Conservation (phyloP, 345 rosid genomes). For the Eucalyptus tenuipes region DNA sequence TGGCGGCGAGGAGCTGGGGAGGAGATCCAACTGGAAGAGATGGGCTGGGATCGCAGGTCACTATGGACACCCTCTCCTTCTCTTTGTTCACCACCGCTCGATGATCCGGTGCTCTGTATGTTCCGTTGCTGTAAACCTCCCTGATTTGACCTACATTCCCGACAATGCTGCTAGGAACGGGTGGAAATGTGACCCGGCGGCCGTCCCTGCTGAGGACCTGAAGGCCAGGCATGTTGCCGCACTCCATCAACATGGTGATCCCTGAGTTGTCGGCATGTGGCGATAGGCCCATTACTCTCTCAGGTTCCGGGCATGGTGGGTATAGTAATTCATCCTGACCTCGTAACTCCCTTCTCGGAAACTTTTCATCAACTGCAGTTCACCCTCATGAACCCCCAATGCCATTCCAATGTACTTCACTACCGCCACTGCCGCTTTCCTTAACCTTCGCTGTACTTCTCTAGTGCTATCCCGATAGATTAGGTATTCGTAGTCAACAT, state of each 20-base stretch:
- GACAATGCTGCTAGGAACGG: background rate
- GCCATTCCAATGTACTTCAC: conserved; percentile 1
- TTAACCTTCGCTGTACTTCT: conserved; percentile 2
- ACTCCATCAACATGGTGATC: conserved; percentile 5
- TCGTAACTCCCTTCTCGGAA: background rate
- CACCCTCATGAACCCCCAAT: background rate
- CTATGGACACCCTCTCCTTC: conserved; percentile 11
- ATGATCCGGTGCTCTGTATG: conserved; percentile 1
- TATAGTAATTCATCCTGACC: conserved; percentile 2
- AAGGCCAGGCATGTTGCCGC: background rate
- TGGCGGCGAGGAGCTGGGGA: background rate
- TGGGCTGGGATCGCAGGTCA: conserved; percentile 14
- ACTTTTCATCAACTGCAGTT: background rate
- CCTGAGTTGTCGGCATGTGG: conserved; percentile 4
- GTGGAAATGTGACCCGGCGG: background rate
- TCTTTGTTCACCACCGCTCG: conserved; percentile 6
- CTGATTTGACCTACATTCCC: conserved; percentile 7
- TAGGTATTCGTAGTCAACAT: background rate
- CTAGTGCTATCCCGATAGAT: background rate
- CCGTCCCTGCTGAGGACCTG: conserved; percentile 1
- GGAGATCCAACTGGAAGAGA: conserved; percentile 15
- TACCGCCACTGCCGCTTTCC: background rate
- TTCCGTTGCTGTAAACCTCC: conserved; percentile 16
- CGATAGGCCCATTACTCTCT: background rate
- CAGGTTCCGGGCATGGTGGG: conserved; percentile 5